Base-by-base conservation (phyloP, 2,329 filamentous ascomycete species). In the Xylariaceae sp. region DNA sequence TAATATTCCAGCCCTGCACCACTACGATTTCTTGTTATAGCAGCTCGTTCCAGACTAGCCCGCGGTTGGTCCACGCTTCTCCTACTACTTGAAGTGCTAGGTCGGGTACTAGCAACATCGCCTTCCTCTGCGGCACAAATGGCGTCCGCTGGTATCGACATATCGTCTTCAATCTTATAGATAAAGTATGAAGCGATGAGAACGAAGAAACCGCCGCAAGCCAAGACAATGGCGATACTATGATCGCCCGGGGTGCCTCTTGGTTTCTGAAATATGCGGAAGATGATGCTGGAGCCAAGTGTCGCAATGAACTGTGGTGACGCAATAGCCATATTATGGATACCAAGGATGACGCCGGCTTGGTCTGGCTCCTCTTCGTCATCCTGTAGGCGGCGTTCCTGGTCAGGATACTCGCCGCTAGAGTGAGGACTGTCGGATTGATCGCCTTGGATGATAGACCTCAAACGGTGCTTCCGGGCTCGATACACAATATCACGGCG, bases 281-380 rank as follows among this genome's bases (percentile, higher is more conserved):
- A 98, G 60, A 98, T 89, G 57, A 89, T 78, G 68, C 89, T 92
- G 57, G 90, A 93, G 20, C 89, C 86, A 23, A 97, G 76, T 5
- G 92, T 97, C 10, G 93, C 92, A 52, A 97, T 82, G 58, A 97
- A 93, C 71, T 98, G 93, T 1, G 93, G 93, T 4, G 91, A 87
- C 0, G 93, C 91, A 64, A 98, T 90, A 16, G 93, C 89, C 76
- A 98, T 93, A 73, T 98, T 98, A 78, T 98, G 93, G 52, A 98
- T 92, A 7, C 93, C 93, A 2, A 98, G 82, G 44, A 98, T 91
- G 41, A 97, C 89, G 42, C 93, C 92, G 3, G 92, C 91, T 70
- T 95, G 89, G 67, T 93, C 89, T 2, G 84, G 79, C 40, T 84
- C 81, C 21, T 84, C 80, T 2, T 82, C 80, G n/a, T 81, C 78